phyloP scores from a whole-genome alignment of 2,329 filamentous ascomycete species.

The Aspergillus melleus region DNA sequence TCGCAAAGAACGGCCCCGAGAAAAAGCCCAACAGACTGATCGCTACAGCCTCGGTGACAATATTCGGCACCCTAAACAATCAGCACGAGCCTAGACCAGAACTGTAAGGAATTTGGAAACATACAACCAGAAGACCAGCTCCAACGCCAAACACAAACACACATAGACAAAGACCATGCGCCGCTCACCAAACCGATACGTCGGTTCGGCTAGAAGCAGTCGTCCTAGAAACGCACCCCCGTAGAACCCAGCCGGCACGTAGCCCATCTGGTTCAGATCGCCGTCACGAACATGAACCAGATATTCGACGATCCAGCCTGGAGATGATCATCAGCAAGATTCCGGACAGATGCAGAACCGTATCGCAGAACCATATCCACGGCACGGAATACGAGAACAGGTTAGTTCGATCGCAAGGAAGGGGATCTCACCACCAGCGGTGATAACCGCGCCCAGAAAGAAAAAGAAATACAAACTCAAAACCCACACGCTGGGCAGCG shows the following conservation, averaged over 20 bases:
- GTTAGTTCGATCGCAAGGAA: no score
- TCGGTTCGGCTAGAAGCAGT: conserved; percentile 59
- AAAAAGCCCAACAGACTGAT: conserved; percentile 60
- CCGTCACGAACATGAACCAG: conserved; percentile 61
- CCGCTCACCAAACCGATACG: conserved; percentile 58
- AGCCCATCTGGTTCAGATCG: conserved; percentile 58
- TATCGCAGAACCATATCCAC: no score
- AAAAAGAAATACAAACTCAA: conserved; percentile 66
- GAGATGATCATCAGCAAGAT: not conserved
- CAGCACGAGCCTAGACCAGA: not conserved
- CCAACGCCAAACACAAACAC: conserved; percentile 53
- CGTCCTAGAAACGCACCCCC: conserved; percentile 60
- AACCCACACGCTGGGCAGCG: conserved; percentile 50
- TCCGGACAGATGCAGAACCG: not conserved
- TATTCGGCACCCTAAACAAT: conserved; percentile 39
- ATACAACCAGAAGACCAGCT: conserved; percentile 61
- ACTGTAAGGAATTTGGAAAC: not conserved
- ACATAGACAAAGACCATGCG: conserved; percentile 59
- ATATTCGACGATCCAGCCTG: conserved; percentile 66
- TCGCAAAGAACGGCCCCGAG: conserved; percentile 59
- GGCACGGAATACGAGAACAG: no score
- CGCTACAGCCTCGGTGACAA: conserved; percentile 53
- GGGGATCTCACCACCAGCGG: conserved; percentile 42
- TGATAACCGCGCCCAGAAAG: conserved; percentile 57
- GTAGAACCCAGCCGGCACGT: conserved; percentile 62